Base-by-base conservation (phyloP, 805 yeast genomes). In the Saccharomycopsis javanensis region DNA sequence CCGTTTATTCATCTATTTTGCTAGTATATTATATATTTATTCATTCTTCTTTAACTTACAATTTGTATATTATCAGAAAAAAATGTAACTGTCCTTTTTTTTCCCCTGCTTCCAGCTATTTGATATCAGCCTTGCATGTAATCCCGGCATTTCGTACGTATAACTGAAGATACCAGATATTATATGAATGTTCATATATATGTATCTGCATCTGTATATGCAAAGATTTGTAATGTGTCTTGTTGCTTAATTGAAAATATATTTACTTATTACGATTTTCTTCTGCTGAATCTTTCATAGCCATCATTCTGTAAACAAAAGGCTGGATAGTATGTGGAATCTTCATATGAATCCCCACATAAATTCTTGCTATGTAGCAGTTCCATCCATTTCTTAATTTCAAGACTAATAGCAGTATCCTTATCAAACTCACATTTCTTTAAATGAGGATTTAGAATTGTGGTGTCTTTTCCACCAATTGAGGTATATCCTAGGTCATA, bases 401-500 rank as follows among this genome's bases (percentile, higher is more conserved):
- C 13, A 23, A 20, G 23, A 42, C 23, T 25, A 42, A 20, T 42
- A 8, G 18, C 23, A 25, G 18, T 56, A 35, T 51, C 37, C 30
- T 46, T 37, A 15, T 45, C 53, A 30, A 42, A 60, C 2, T 55
- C 62, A 2, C 56, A 51, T 10, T 61, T 62, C 28, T 63, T 64
- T 53, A 86, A 68, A 56, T 72, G 75, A 11, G 96, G 96, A 67
- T 94, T 94, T 34, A 79, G 81, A 1, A 77, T 64, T 0, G 99
- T 92, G 48, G 81, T 79, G 56, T 78, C 71, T 1, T 81, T 72
- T 0, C 96, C 94, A 2, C 99, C 99, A 18, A 94, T 70, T 0
- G 96, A 88, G 0, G 99, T 91, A 66, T 85, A 94, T 0, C 99
- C 99, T 37, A 63, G 57, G 63, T 86, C 95, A 65, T 94, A 94